A percentile compares a stretch with the other conserved stretches of the same genome.
Conservation (phyloP, 2,329 filamentous ascomycete species). For the Hypocrella siamensis region DNA sequence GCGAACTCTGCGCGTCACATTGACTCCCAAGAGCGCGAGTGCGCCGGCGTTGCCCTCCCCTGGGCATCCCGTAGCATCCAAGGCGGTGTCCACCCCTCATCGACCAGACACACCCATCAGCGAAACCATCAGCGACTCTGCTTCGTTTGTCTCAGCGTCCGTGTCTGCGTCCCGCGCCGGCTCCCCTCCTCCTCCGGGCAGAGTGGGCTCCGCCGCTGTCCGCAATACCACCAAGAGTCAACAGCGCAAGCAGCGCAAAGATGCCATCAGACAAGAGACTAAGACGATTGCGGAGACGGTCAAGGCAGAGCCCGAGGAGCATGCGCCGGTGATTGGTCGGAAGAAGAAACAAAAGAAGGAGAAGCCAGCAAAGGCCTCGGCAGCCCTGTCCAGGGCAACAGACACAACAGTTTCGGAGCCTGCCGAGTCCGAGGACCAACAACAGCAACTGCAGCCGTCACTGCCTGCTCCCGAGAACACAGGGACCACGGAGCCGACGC, state of each 20-base stretch:
- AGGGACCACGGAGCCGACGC: no score
- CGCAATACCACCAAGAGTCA: conserved; percentile 62
- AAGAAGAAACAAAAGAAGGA: conserved; percentile 82
- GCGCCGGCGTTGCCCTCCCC: conserved; percentile 24
- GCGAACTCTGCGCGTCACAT: conserved; percentile 48
- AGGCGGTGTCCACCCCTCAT: conserved; percentile 19
- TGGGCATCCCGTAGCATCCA: conserved; percentile 12
- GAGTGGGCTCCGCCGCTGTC: conserved; percentile 52
- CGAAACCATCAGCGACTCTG: conserved; percentile 61
- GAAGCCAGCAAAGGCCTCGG: conserved; percentile 21
- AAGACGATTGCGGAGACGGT: conserved; percentile 34
- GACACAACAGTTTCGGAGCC: conserved; percentile 1
- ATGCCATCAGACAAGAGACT: conserved; percentile 48
- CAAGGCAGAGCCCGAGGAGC: conserved; percentile 37
- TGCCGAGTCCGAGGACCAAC: neutral
- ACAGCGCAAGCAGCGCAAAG: conserved; percentile 60
- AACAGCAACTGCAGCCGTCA: neutral
- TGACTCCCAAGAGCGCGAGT: conserved; percentile 44
- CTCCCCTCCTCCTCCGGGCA: conserved; percentile 53
- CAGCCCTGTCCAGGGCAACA: conserved; percentile 4
- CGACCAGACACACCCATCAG: conserved; percentile 59
- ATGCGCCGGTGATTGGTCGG: conserved; percentile 59
- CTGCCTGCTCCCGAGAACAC: no score
- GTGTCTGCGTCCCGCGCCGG: conserved; percentile 52
- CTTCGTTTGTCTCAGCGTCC: conserved; percentile 58